Percentiles rank a stretch among this genome's conserved stretches.
Evolutionary conservation across 2,329 filamentous ascomycete genomes (phyloP).

Genomic region (Aspergillus sp.): DNA sequence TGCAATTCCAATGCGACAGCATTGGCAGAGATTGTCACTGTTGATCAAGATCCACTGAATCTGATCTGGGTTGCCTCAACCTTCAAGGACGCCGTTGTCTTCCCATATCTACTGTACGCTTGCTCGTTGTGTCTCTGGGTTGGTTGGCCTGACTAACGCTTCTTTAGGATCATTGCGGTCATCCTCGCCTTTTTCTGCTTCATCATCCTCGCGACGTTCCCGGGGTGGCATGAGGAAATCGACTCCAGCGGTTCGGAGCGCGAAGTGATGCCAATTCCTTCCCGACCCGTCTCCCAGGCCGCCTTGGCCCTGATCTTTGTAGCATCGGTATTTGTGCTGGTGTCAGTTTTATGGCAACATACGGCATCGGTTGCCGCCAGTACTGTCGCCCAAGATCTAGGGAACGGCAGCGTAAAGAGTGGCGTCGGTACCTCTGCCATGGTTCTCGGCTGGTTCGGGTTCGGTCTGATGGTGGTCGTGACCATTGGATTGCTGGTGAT

Average conservation of each 20-base stretch:
- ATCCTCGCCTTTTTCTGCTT: constrained; percentile 97
- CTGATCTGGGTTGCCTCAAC: constrained; percentile 95
- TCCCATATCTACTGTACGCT: constrained; percentile 88
- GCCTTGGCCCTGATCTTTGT: constrained; percentile 88
- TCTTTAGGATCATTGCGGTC: constrained; percentile 82
- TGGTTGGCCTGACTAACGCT: constrained; percentile 2
- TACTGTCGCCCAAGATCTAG: constrained; percentile 88
- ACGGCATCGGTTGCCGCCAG: constrained; percentile 94
- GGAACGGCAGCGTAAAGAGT: constrained; percentile 80
- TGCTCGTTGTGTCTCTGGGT: background rate
- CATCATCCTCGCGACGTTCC: constrained; percentile 91
- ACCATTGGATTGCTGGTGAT: constrained; percentile 93
- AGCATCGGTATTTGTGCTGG: constrained; percentile 63
- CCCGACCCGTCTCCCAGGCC: constrained; percentile 85
- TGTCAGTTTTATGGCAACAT: constrained; percentile 64
- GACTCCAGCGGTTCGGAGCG: constrained; percentile 77
- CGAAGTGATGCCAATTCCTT: constrained; percentile 92
- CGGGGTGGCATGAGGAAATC: constrained; percentile 92
- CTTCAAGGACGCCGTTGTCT: constrained; percentile 98
- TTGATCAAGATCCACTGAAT: constrained; percentile 94
- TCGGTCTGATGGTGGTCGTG: constrained; percentile 87
- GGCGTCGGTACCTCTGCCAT: constrained; percentile 93
- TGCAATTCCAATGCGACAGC: constrained; percentile 97
- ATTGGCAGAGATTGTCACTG: constrained; percentile 79
- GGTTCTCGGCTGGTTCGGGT: constrained; percentile 97